Evolutionary conservation across 768 basidiomycete genomes (phyloP), one percentile per base, ranked within the genome.

Genomic region (Trametes cinnabarina): DNA sequence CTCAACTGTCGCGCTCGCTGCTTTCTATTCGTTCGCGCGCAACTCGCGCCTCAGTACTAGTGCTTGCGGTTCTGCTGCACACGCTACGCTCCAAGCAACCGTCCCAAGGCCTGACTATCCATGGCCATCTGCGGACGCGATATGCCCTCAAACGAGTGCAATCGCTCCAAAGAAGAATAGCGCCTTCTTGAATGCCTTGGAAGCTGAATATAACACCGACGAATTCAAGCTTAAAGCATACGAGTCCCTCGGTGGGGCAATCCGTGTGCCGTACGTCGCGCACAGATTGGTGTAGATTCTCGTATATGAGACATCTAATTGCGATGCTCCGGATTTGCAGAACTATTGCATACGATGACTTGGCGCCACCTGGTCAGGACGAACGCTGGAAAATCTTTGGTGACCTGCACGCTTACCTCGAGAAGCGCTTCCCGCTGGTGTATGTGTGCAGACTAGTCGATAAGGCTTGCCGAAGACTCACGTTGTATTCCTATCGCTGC

Each of bases 371-470:
- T 1, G 69, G 68, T 1, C 54, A 70, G 35, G 70, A 73, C 51
- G 47, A 67, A 3, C 65, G 71, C 12, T 77, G 76, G 76, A 68
- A 71, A 14, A 63, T 71, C 22, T 75, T 76, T 39, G 65, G 37
- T 2, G 57, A 57, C 14, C 61, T 76, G 22, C 74, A 76, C 35
- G 62, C 58, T 8, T 77, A 77, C 58, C 71, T 82, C 26, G 64
- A 65, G 52, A 47, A 65, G 20, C 58, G 71, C 0, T 81, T 77
- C 63, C 78, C 80, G 0, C 49, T 68, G 3, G 63, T 77, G 77
- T 78, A 54, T 49, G 67, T 66, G 15, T 51, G n/a, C n/a, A n/a
- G n/a, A 34, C 8, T 34, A 34, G 8, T 7, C 34, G 34, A 14
- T 34, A 14, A 7, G 8, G 8, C 14, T 7, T 34, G 8, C 14